phyloP scores from a whole-genome alignment of 2,329 filamentous ascomycete genomes.

The Ilyonectria mors-panacis region DNA sequence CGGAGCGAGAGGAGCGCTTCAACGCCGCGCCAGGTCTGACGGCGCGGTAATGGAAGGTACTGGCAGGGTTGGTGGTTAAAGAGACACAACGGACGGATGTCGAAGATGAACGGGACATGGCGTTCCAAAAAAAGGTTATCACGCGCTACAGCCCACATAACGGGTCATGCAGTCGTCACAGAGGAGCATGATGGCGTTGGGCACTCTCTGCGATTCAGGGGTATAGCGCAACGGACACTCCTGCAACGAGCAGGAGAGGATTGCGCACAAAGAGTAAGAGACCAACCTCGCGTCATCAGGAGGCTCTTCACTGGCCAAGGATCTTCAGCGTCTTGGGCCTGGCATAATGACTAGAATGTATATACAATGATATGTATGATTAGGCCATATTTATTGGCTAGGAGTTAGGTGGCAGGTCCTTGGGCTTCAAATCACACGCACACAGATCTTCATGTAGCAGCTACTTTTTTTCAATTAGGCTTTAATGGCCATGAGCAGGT shows the following conservation, averaged over 20 bases:
- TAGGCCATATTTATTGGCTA: constrained; percentile 15
- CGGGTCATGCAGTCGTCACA: not conserved
- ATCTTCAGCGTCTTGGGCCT: constrained; percentile 8
- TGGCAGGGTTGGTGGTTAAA: not conserved
- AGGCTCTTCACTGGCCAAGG: constrained; percentile 28
- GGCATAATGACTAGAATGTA: constrained; percentile 26
- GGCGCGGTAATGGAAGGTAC: constrained; percentile 56
- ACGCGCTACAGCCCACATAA: not conserved
- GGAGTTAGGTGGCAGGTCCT: constrained; percentile 22
- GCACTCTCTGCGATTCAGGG: not conserved
- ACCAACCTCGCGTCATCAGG: constrained; percentile 21
- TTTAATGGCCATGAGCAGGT: constrained; percentile 39
- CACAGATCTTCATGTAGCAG: not conserved
- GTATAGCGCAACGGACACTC: not conserved
- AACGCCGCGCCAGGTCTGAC: constrained; percentile 75
- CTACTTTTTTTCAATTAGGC: constrained; percentile 28
- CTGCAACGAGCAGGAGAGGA: not conserved
- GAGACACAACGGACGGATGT: not conserved
- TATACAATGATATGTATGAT: constrained; percentile 13
- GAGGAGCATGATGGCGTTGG: not conserved
- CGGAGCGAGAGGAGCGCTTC: constrained; percentile 94
- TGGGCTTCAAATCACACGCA: constrained; percentile 15
- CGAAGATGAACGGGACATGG: not conserved
- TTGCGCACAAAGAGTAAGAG: constrained; percentile 28
- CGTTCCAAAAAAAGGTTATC: not conserved